phyloP scores from a whole-genome alignment of 2,329 filamentous ascomycete species.

The Pseudogymnoascus sp. region DNA sequence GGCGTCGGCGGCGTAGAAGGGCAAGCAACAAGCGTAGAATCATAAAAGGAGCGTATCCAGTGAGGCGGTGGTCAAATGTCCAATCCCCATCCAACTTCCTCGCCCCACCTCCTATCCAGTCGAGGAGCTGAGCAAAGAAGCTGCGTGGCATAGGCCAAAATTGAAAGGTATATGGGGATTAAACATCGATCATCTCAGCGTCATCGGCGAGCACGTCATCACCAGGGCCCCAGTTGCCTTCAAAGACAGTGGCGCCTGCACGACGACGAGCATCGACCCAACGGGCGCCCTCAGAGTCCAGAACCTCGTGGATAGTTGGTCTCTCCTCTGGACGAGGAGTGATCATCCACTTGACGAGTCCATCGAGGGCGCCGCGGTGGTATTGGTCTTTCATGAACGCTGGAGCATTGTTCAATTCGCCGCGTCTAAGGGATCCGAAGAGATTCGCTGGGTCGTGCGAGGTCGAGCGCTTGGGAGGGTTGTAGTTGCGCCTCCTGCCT shows the following conservation, averaged over 20 bases:
- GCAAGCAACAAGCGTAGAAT: background rate
- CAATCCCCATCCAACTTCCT: constrained; percentile 5
- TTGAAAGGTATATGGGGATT: constrained; percentile 10
- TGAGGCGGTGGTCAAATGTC: constrained; percentile 3
- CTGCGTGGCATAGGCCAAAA: constrained; percentile 1
- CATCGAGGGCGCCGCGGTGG: constrained; percentile 70
- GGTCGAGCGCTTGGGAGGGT: constrained; percentile 22
- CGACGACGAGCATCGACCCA: constrained; percentile 74
- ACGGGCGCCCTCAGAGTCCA: constrained; percentile 62
- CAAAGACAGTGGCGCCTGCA: constrained; percentile 87
- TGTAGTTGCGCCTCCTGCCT: constrained; percentile 23
- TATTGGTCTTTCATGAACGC: constrained; percentile 77
- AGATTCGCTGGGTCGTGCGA: constrained; percentile 28
- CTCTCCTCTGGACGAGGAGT: constrained; percentile 63
- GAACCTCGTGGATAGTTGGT: constrained; percentile 65
- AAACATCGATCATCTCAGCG: constrained; percentile 31
- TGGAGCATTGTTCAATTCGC: constrained; percentile 62
- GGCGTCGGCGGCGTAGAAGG: constrained; percentile 6
- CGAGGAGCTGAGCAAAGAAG: background rate
- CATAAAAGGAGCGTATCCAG: background rate
- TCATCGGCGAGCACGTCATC: constrained; percentile 35
- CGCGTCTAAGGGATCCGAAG: constrained; percentile 34
- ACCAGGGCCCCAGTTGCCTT: constrained; percentile 91
- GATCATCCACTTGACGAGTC: constrained; percentile 83
- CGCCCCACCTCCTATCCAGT: constrained; percentile 9